These are phyloP conservation scores for Penicillium hesseltinei DNA, from an alignment of 2,329 filamentous ascomycete species.

Conservation along the genomic window DNA sequence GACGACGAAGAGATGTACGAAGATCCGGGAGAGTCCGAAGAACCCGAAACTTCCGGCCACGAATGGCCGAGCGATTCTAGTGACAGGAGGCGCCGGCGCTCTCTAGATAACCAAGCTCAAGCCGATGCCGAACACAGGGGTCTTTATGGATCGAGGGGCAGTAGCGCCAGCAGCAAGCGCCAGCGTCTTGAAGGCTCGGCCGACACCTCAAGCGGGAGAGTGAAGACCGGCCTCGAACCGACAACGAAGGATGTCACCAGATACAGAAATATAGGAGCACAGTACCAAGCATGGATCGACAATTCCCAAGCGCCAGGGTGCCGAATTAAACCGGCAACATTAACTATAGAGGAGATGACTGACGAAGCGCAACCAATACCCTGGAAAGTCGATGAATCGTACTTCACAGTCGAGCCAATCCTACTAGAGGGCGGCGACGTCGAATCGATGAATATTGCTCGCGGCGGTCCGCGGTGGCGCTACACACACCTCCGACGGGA, in stretches of 20 bases:
- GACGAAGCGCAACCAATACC: neutral
- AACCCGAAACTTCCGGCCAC: neutral
- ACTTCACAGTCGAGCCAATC: neutral
- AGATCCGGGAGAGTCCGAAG: neutral
- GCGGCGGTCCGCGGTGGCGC: neutral
- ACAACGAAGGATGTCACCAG: neutral
- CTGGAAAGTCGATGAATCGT: neutral
- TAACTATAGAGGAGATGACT: neutral
- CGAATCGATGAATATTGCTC: neutral
- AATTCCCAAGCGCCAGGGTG: neutral
- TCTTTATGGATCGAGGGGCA: neutral
- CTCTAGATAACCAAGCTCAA: neutral
- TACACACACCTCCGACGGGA: neutral
- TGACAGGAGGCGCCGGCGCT: neutral
- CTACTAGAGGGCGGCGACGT: neutral
- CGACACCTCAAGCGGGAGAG: neutral
- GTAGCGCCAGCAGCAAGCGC: neutral
- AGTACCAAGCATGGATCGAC: constrained; percentile 5
- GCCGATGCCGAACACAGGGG: neutral
- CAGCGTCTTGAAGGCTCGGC: neutral
- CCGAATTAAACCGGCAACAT: neutral
- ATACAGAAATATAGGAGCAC: neutral
- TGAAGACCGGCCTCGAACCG: neutral
- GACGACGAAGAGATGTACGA: neutral
- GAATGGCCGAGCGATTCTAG: neutral